Percentiles rank a stretch among this genome's conserved stretches.
Evolutionary conservation across 805 yeast genomes (phyloP).

Genomic region (Myxozyma neotropica): DNA sequence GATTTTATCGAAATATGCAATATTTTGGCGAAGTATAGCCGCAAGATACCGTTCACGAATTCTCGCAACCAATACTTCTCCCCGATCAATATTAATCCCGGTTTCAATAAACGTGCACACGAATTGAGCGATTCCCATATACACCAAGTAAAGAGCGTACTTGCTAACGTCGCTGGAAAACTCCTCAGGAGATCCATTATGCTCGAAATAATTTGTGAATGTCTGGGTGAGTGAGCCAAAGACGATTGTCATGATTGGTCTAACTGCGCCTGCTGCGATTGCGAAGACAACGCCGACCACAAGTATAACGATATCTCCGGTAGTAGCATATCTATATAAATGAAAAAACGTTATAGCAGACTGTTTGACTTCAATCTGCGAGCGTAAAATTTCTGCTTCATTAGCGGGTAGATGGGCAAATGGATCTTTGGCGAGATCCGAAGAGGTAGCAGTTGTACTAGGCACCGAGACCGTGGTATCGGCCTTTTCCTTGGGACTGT

Average conservation of each 20-base stretch:
- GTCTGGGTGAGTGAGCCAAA: constrained; percentile 45
- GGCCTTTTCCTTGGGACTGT: too few relatives aligned
- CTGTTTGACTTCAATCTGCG: constrained; percentile 39
- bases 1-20: constrained; percentile 47
- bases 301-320: constrained; percentile 20
- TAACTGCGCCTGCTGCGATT: constrained; percentile 36
- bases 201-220: constrained; percentile 41
- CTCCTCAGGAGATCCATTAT: constrained; percentile 13
- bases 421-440: too few relatives aligned
- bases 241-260: constrained; percentile 47
- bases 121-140: constrained; percentile 44
- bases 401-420: constrained; percentile 38
- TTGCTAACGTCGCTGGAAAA: constrained; percentile 43
- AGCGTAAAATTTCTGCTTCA: constrained; percentile 42
- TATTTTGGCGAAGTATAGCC: constrained; percentile 46
- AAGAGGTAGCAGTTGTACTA: too few relatives aligned
- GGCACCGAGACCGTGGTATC: too few relatives aligned
- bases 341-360: constrained; percentile 35
- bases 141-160: constrained; percentile 46
- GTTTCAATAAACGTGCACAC: constrained; percentile 39
- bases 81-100: constrained; percentile 43
- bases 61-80: constrained; percentile 48
- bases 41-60: constrained; percentile 44
- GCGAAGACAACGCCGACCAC: constrained; percentile 41
- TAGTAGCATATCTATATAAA: constrained; percentile 44